These are phyloP conservation scores for Hygrophoropsis aurantiaca DNA, from an alignment of 768 basidiomycete genomes.

Conservation along the genomic window DNA sequence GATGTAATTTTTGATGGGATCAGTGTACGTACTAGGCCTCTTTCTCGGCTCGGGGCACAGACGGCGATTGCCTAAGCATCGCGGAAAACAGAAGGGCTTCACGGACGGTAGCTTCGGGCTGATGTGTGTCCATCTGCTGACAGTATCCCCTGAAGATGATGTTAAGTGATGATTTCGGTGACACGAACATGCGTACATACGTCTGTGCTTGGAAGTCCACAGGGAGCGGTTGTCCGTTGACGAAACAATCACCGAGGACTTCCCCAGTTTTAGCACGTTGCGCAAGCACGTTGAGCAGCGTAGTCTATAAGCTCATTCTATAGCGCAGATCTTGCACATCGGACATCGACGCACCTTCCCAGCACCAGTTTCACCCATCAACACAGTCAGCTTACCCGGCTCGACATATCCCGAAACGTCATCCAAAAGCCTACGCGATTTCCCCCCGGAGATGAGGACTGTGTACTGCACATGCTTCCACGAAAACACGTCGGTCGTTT, in stretches of 20 bases:
- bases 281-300: slow-evolving; percentile 71
- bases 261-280: slow-evolving; percentile 74
- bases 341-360: slow-evolving; percentile 36
- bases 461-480: slow-evolving; percentile 81
- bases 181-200: slow-evolving; percentile 56
- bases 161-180: slow-evolving; percentile 39
- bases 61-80: slow-evolving; percentile 74
- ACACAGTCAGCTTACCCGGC: slow-evolving; percentile 84
- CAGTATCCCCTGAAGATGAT: slow-evolving; percentile 44
- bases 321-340: slow-evolving; percentile 9
- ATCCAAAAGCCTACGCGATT: slow-evolving; percentile 62
- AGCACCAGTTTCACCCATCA: slow-evolving; percentile 86
- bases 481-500: slow-evolving; percentile 61
- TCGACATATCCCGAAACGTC: slow-evolving; percentile 80
- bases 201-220: slow-evolving; percentile 53
- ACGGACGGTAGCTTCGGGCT: slow-evolving; percentile 78
- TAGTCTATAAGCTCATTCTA: slow-evolving; percentile 47
- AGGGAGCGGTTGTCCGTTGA: slow-evolving; percentile 63
- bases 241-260: slow-evolving; percentile 59
- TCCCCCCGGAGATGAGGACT: slow-evolving; percentile 66
- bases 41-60: slow-evolving; percentile 70
- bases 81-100: slow-evolving; percentile 87
- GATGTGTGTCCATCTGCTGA: slow-evolving; percentile 89
- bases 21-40: slow-evolving; percentile 47
- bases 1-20: background rate